A percentile compares a stretch with the other conserved stretches of the same genome.
These are phyloP conservation scores for Epichloe sp. DNA, from an alignment of 2,329 filamentous ascomycete genomes.

Conservation along the genomic window DNA sequence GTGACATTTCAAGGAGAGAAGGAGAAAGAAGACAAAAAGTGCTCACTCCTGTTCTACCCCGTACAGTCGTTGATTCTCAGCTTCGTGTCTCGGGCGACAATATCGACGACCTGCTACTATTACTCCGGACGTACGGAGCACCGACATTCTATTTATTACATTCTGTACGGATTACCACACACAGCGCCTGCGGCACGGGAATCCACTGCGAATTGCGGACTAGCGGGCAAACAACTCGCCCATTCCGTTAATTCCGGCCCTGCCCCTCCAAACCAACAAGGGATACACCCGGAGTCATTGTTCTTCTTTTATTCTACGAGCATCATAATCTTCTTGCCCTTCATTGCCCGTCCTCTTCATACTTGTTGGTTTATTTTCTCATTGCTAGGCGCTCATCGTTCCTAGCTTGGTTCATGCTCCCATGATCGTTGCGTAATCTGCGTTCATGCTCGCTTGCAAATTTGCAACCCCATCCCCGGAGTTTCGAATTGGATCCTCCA, in stretches of 20 bases:
- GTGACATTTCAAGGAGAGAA: too few relatives aligned
- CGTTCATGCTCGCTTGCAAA: not conserved
- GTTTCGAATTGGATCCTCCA: not conserved
- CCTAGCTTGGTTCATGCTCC: not conserved
- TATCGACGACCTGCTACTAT: constrained; percentile 2
- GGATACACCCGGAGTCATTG: not conserved
- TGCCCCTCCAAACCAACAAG: not conserved
- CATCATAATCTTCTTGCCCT: not conserved
- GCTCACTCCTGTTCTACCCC: not conserved
- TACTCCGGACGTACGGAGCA: not conserved
- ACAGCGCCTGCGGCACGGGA: not conserved
- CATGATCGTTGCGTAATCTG: not conserved
- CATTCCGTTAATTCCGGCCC: not conserved
- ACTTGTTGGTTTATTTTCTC: not conserved
- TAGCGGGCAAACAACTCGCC: not conserved
- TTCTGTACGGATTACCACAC: not conserved
- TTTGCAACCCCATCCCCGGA: not conserved
- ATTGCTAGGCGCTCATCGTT: not conserved
- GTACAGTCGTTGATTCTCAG: constrained; percentile 3
- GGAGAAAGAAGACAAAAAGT: not conserved
- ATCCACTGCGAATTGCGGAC: not conserved
- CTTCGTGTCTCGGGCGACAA: constrained; percentile 4
- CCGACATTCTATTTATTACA: not conserved
- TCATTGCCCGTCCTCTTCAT: not conserved
- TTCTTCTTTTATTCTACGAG: not conserved